phyloP scores from a whole-genome alignment of 2,329 filamentous ascomycete genomes.

The Colletotrichum plurivorum region DNA sequence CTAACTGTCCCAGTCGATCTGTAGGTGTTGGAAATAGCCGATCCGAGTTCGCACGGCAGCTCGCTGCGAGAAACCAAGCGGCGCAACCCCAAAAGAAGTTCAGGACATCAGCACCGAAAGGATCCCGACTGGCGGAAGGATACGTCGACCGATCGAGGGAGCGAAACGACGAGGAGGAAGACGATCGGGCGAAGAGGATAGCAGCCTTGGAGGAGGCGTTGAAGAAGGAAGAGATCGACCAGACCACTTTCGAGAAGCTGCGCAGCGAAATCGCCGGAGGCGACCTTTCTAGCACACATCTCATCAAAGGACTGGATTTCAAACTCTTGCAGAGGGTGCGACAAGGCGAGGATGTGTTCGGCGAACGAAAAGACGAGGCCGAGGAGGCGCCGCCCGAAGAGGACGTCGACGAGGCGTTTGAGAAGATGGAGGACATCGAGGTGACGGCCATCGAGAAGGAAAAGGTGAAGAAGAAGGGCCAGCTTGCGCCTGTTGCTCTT shows the following conservation, averaged over 20 bases:
- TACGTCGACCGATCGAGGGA: constrained; percentile 86
- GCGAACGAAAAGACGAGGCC: constrained; percentile 50
- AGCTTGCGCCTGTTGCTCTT: constrained; percentile 67
- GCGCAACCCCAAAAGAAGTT: constrained; percentile 77
- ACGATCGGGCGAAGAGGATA: constrained; percentile 74
- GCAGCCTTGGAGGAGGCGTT: constrained; percentile 85
- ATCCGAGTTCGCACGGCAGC: constrained; percentile 85
- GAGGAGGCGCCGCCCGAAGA: constrained; percentile 48
- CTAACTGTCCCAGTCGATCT: constrained; percentile 70
- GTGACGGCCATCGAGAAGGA: constrained; percentile 68
- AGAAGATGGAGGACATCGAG: constrained; percentile 68
- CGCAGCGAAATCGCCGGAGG: constrained; percentile 86
- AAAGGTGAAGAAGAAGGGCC: constrained; percentile 72
- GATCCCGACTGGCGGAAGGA: constrained; percentile 82
- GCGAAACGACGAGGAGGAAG: constrained; percentile 67
- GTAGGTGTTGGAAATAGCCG: constrained; percentile 66
- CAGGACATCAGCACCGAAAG: constrained; percentile 85
- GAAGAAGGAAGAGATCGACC: constrained; percentile 88
- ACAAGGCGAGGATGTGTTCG: constrained; percentile 77
- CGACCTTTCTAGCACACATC: constrained; percentile 83
- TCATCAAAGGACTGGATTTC: constrained; percentile 93
- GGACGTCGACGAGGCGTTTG: constrained; percentile 77
- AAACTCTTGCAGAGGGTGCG: constrained; percentile 80
- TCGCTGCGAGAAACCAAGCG: constrained; percentile 78
- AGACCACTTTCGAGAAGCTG: constrained; percentile 81